Evolutionary conservation across 1,284 basidiomycete genomes (phyloP), one percentile per base, ranked within the genome.

Genomic region (Sphagnurus paluster): DNA sequence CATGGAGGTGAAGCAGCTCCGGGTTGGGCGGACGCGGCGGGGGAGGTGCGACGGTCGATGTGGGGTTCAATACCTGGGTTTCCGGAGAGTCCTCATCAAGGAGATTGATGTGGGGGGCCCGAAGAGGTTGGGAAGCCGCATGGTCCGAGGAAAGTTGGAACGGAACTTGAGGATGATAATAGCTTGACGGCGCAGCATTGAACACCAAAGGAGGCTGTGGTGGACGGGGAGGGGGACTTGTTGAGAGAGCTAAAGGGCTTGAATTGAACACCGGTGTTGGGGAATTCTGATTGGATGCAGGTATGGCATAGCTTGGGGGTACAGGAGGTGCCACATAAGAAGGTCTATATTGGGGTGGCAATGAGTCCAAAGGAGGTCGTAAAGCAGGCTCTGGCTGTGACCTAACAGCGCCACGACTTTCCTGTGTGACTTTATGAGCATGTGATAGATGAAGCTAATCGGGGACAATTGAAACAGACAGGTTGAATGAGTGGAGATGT

Each of bases 11-110:
- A 24, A 95, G 75, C 1, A 97, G 76, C 56, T 93, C 88, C 19
- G 83, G 97, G 74, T 87, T 97, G 30, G 90, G 91, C 11, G 96
- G 94, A 30, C 90, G 79, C 14, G 90, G 90, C 35, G 90, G 89
- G 28, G 79, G 77, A 17, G 67, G 61, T 13, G 67, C 67, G 20
- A 66, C 48, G 50, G 41, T 43, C 38, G 44, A 46, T 44, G 21
- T 48, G 55, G 46, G 53, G 48, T 46, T 44, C 39, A 37, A 32
- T 20, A 46, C 40, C 49, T 26, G 36, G 50, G 46, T 49, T 41
- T 64, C 56, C n/a, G 59, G 49, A 39, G 66, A 58, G 39, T 82
- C 80, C 47, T 75, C 74, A 60, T 82, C 80, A 45, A 79, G 68
- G 23, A 79, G 60, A 64, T 77, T 73, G 37, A 71, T 72, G 44